Evolutionary conservation across 2,329 filamentous ascomycete species (phyloP).

Genomic region (Massarina eburnea): DNA sequence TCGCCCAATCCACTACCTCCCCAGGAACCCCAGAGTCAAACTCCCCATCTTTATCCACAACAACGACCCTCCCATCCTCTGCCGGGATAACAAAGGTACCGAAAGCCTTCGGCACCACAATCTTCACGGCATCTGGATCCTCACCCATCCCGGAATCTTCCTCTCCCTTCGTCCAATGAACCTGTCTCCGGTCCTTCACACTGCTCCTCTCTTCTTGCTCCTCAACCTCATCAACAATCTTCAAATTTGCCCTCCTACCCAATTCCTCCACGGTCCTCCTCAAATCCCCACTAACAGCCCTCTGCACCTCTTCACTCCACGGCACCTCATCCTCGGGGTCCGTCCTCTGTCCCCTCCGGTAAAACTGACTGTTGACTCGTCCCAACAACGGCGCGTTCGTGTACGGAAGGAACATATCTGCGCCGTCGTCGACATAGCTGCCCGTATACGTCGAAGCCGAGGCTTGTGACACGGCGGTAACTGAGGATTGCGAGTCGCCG

Average conservation of each 20-base stretch:
- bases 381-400: slow-evolving; percentile 16
- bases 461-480: slow-evolving; percentile 2
- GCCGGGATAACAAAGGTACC: slow-evolving; percentile 28
- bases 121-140: slow-evolving; percentile 14
- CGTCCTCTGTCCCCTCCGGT: slow-evolving; percentile 14
- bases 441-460: slow-evolving; percentile 20
- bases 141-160: slow-evolving; percentile 6
- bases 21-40: slow-evolving; percentile 25
- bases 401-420: slow-evolving; percentile 17
- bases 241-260: slow-evolving; percentile 8
- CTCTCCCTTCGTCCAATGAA: background rate
- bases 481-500: background rate
- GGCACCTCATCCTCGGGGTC: background rate
- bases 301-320: slow-evolving; percentile 24
- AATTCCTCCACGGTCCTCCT: slow-evolving; percentile 16
- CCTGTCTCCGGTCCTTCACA: no score
- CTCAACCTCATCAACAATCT: slow-evolving; percentile 7
- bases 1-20: slow-evolving; percentile 1
- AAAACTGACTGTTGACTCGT: slow-evolving; percentile 13
- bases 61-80: slow-evolving; percentile 25
- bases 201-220: slow-evolving; percentile 1
- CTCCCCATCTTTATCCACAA: slow-evolving; percentile 28
- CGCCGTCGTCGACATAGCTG: slow-evolving; percentile 34
- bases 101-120: slow-evolving; percentile 21
- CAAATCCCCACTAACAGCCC: slow-evolving; percentile 27